Percentiles rank a stretch among this genome's conserved stretches.
These are phyloP conservation scores for Trichomonas gallinae DNA, from an alignment of 208 protist genomes.

Conservation along the genomic window DNA sequence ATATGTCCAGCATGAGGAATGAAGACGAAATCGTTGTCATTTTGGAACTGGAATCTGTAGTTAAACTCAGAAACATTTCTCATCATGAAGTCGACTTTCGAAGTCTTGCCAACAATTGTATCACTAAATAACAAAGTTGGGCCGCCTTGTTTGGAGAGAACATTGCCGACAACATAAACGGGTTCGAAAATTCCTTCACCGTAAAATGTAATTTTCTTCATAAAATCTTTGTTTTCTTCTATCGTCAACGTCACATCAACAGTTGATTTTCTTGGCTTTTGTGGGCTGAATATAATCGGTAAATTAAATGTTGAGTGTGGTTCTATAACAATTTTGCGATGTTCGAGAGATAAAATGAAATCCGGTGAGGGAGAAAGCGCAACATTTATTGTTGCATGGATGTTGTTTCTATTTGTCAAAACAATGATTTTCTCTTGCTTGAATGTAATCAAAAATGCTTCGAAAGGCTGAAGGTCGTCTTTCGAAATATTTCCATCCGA, in stretches of 20 bases:
- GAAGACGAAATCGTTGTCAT: background rate
- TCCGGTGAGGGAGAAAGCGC: background rate
- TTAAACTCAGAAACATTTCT: background rate
- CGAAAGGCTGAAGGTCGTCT: background rate
- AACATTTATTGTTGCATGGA: background rate
- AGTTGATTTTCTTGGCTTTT: background rate
- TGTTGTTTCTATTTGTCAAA: background rate
- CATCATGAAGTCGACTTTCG: background rate
- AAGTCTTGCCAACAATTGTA: background rate
- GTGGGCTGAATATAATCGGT: background rate
- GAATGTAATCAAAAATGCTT: background rate
- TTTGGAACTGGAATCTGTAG: background rate
- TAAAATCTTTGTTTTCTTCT: background rate
- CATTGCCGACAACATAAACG: background rate
- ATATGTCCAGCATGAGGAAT: background rate
- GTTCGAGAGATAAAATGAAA: background rate
- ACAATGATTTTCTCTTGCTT: background rate
- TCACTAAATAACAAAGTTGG: background rate
- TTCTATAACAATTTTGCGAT: background rate
- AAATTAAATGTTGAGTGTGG: background rate
- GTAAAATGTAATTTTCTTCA: background rate
- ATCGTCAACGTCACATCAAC: background rate
- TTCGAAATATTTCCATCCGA: background rate
- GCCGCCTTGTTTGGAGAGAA: background rate
- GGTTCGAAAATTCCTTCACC: background rate